Base-by-base conservation (phyloP, 2,329 filamentous ascomycete genomes). In the Ophiostoma novo-ulmi region DNA sequence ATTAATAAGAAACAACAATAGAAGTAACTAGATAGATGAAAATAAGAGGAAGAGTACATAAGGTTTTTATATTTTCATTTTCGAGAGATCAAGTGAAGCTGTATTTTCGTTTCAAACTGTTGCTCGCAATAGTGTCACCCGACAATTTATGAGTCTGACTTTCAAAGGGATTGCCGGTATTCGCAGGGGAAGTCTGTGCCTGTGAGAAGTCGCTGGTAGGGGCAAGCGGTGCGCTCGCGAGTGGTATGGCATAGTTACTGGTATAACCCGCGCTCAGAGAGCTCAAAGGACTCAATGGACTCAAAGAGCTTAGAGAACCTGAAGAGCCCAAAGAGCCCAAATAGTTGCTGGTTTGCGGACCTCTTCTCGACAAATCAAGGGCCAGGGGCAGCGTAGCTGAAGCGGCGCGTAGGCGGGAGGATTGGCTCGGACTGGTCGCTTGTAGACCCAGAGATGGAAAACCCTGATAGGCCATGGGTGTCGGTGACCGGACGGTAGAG, bases 401-500 rank as follows among this genome's bases (percentile, higher is more conserved):
- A 1, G 84, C 80, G n/a, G 84, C 81, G 73, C 85, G 80, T 22
- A 84, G 77, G 35, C 84, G 83, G 22, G 84, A 83, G 38, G 52
- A 64, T 70, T 78, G 82, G 74, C 76, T 81, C 73, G 81, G 82
- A 41, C 78, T 79, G 65, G 44, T 44, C 70, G 80, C 79, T 70
- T 84, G 83, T 31, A 85, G 75, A 66, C 77, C 78, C 11, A 79
- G 76, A 31, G 63, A 71, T 1, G 75, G 80, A 66, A 81, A 80
- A 75, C 79, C 81, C 10, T 83, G 80, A 75, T 85, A 87, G 73
- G 79, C 81, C 77, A 85, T 81, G 72, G 84, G 81, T 6, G 82
- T 81, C 38, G 84, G 82, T 6, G 84, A 83, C 69, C 84, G 83
- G 38, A 84, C 78, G 61, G 81, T 81, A 41, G 81, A 80, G 69